Evolutionary conservation across 106 monocot genomes (phyloP), one percentile per base, ranked within the genome.

Genomic region (Agapanthus africanus): DNA sequence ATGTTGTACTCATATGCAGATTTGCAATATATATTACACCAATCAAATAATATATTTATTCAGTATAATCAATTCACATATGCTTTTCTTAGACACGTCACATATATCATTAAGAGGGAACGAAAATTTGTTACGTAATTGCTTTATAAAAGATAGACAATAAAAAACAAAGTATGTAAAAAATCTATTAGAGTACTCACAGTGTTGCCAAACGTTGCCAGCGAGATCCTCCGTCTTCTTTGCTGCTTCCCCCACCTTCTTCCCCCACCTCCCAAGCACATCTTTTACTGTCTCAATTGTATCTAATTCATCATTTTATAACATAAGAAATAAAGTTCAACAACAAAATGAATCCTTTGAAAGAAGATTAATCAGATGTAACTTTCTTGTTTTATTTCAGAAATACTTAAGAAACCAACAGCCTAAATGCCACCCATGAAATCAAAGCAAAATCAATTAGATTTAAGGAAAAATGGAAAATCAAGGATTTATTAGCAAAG

Each of bases 171-270:
- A 1, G 4, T n/a, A n/a, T 22, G 9, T 7, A 21, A 38, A 38
- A 38, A 3, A 63, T 18, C 8, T 44, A 30, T 19, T 47, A 47
- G 46, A 47, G 16, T 40, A 75, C 75, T 75, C 60, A 75, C 75
- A 75, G 60, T 75, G 75, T 40, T 75, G 75, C 75, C 75, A 75
- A 40, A 75, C 67, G 21, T 75, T 75, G 19, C 75, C 75, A 57
- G 75, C 75, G 22, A 75, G 36, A 75, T 75, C 75, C 60, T 75
- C 75, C 1, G 75, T 68, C 60, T 75, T 75, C 68, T 75, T 75
- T 7, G 75, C 75, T 18, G 75, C 68, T 59, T 75, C 75, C 22
- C 75, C 75, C 59, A 75, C 16, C 68, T 46, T 75, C 68, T 68
- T 75, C 23, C 75, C 75, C 75, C 67, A 75, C 59, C 33, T 75